A percentile compares a stretch with the other conserved stretches of the same genome.
Conservation (phyloP, 139 green algal genomes). For the Chlamydomonas eustigma region DNA sequence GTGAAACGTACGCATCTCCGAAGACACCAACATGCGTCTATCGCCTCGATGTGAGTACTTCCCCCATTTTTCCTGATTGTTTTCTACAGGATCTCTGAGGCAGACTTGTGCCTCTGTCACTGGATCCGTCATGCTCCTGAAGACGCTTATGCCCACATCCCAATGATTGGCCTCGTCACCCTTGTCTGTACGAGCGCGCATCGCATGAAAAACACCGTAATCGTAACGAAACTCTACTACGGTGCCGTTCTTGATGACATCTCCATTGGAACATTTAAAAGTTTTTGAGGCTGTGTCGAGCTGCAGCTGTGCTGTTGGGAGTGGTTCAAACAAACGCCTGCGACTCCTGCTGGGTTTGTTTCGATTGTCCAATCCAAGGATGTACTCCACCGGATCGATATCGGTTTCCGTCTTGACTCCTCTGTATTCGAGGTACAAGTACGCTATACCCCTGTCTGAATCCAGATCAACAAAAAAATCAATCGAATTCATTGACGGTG, state of each 20-base stretch:
- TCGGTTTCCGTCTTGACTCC: neutral
- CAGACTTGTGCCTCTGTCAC: neutral
- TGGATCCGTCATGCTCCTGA: neutral
- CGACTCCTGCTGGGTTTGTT: neutral
- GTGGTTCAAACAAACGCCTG: neutral
- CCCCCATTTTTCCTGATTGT: neutral
- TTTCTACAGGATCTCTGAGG: neutral
- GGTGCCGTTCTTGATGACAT: slow-evolving; percentile 4
- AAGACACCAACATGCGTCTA: neutral
- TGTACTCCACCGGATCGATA: neutral
- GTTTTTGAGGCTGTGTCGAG: neutral
- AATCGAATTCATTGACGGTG: neutral
- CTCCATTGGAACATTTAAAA: neutral
- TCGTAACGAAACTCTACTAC: slow-evolving; percentile 6
- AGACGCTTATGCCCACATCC: slow-evolving; percentile 3
- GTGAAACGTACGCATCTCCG: neutral
- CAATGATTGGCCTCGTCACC: neutral
- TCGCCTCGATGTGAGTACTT: neutral
- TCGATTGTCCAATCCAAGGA: neutral
- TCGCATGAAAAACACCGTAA: neutral
- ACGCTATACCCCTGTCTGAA: neutral
- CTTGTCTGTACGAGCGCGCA: slow-evolving; percentile 9
- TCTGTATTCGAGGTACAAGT: neutral
- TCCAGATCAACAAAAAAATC: neutral
- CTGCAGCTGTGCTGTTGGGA: neutral